These are phyloP conservation scores for Tricholoma sp. DNA, from an alignment of 768 basidiomycete species.

Conservation along the genomic window DNA sequence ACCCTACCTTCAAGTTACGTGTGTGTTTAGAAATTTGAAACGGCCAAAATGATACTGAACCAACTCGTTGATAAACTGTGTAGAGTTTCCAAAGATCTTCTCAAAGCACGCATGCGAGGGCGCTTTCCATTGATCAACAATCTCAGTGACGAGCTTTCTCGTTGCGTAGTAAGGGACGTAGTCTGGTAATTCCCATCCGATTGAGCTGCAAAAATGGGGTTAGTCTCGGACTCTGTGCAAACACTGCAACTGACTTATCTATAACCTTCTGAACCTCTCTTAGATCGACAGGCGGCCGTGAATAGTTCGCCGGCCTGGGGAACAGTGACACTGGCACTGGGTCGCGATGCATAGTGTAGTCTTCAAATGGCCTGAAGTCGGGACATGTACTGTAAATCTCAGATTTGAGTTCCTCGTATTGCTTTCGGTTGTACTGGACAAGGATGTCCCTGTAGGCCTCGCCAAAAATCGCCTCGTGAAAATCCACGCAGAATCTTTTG, in stretches of 20 bases:
- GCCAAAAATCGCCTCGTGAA: constrained; percentile 23
- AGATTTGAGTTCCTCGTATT: constrained; percentile 22
- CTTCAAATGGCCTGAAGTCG: constrained; percentile 26
- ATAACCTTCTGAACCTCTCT: constrained; percentile 25
- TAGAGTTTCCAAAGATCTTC: constrained; percentile 12
- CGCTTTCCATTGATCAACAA: constrained; percentile 22
- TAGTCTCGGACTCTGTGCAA: background rate
- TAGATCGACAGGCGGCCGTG: constrained; percentile 6
- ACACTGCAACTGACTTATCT: constrained; percentile 15
- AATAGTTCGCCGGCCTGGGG: background rate
- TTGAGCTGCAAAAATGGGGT: constrained; percentile 20
- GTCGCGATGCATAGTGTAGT: constrained; percentile 18
- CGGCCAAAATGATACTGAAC: constrained; percentile 24
- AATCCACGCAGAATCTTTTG: constrained; percentile 21
- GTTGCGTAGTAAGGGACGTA: constrained; percentile 32
- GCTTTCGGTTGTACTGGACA: constrained; percentile 25
- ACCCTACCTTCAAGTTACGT: constrained; percentile 23
- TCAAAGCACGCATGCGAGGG: constrained; percentile 27
- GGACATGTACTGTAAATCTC: constrained; percentile 29
- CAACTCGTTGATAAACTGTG: constrained; percentile 14
- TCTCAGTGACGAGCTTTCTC: constrained; percentile 20
- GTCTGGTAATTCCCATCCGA: constrained; percentile 32
- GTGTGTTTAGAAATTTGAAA: constrained; percentile 21
- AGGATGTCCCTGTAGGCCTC: constrained; percentile 15
- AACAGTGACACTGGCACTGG: constrained; percentile 26